A percentile compares a stretch with the other conserved stretches of the same genome.
These are phyloP conservation scores for Acer saccharum DNA, from an alignment of 345 rosid species.

Conservation along the genomic window DNA sequence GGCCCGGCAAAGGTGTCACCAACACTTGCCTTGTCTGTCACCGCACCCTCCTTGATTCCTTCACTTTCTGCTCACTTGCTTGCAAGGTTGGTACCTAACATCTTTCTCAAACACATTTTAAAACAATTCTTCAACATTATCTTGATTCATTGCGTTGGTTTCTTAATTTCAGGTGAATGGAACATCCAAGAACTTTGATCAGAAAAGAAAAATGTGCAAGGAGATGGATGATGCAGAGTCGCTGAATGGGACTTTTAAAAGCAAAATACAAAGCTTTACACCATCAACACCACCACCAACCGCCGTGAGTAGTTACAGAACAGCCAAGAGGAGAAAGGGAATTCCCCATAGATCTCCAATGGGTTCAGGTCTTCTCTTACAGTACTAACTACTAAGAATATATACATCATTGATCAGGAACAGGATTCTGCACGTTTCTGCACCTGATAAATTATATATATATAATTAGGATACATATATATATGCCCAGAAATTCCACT, in stretches of 20 bases:
- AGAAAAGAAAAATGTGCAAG: constrained; percentile 35
- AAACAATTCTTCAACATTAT: too few species aligned
- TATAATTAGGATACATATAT: background rate
- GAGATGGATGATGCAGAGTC: constrained; percentile 40
- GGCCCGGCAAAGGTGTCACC: constrained; percentile 70
- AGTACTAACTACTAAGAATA: constrained; percentile 30
- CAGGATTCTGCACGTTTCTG: too few species aligned
- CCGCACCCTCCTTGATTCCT: constrained; percentile 69
- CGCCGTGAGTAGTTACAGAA: constrained; percentile 30
- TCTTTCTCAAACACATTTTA: background rate
- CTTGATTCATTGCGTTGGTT: background rate
- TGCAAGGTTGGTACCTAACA: constrained; percentile 49
- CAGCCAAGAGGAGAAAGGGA: constrained; percentile 63
- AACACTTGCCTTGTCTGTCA: constrained; percentile 63
- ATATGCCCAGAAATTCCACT: background rate
- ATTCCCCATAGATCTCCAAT: constrained; percentile 65
- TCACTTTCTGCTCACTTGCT: constrained; percentile 66
- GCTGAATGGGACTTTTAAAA: constrained; percentile 17
- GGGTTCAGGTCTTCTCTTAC: constrained; percentile 54
- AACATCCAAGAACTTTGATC: constrained; percentile 46
- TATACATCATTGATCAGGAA: too few species aligned
- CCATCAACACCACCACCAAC: constrained; percentile 63
- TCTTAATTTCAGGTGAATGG: constrained; percentile 43
- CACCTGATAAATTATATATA: background rate
- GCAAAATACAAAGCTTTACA: constrained; percentile 43